These are phyloP conservation scores for Fusarium globosum DNA, from an alignment of 2,329 filamentous ascomycete species.

Conservation along the genomic window DNA sequence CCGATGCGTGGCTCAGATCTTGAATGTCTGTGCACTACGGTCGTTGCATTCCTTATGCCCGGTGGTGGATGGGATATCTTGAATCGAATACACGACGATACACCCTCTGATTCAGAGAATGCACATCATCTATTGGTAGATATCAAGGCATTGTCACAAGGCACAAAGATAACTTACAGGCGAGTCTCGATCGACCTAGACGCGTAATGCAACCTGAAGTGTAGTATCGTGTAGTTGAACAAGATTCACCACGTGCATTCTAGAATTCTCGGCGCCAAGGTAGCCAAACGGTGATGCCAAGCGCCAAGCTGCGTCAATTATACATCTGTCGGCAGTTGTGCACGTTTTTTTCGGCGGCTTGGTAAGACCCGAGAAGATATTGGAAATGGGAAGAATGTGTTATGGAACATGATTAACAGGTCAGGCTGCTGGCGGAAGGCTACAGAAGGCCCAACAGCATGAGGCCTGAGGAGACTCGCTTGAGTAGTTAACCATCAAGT, in stretches of 20 bases:
- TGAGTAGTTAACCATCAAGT: too few relatives aligned
- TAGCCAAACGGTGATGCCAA: background rate
- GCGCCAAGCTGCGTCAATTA: background rate
- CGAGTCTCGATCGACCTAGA: background rate
- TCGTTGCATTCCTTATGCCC: background rate
- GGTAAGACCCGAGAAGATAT: background rate
- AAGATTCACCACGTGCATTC: background rate
- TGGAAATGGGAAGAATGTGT: background rate
- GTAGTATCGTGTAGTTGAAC: background rate
- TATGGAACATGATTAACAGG: too few relatives aligned
- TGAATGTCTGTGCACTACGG: background rate
- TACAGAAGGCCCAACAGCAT: too few relatives aligned
- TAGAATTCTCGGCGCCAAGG: conserved; percentile 9
- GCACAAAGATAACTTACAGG: rapidly evolving
- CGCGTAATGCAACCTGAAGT: background rate
- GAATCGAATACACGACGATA: background rate
- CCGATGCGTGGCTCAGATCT: background rate
- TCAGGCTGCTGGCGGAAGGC: background rate
- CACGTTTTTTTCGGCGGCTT: background rate
- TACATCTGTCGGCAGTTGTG: background rate
- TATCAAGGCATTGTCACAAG: background rate
- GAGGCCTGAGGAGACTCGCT: background rate
- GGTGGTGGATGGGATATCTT: background rate
- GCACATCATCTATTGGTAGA: too few relatives aligned
- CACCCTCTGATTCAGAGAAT: background rate